Evolutionary conservation across 192 early-diverging fungal species (phyloP).

Genomic region (Coemansia sp.): DNA sequence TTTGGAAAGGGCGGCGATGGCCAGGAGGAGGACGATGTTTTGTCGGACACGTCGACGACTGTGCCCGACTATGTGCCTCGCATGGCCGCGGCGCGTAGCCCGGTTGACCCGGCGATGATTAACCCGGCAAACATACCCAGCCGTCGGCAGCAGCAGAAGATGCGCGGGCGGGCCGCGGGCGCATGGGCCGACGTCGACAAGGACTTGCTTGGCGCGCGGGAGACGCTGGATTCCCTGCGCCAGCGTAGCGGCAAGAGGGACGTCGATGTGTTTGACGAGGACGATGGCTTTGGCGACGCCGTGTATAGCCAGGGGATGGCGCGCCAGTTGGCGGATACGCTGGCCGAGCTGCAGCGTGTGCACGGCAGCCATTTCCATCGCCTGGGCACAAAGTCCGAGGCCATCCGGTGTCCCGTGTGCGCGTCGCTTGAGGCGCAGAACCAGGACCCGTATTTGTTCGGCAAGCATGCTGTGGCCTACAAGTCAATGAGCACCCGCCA

Average conservation of each 20-base stretch:
- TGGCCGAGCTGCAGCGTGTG: constrained; percentile 46
- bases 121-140: constrained; percentile 18
- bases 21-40: constrained; percentile 6
- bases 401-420: constrained; percentile 26
- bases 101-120: constrained; percentile 26
- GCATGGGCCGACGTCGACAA: neutral
- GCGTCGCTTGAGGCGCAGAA: constrained; percentile 37
- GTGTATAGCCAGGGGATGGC: constrained; percentile 17
- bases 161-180: neutral
- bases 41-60: constrained; percentile 48
- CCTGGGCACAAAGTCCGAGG: neutral
- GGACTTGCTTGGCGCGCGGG: constrained; percentile 29
- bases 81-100: constrained; percentile 15
- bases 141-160: neutral
- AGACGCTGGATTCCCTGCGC: constrained; percentile 34
- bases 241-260: neutral
- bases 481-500: constrained; percentile 37
- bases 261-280: neutral
- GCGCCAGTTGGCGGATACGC: constrained; percentile 33
- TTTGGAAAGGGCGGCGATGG: constrained; percentile 6
- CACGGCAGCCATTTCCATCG: constrained; percentile 34
- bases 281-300: neutral
- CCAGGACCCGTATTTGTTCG: constrained; percentile 49
- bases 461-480: constrained; percentile 32
- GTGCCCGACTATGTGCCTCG: constrained; percentile 20